These are phyloP conservation scores for Teratosphaeria gauchensis DNA, from an alignment of 2,329 filamentous ascomycete species.

Conservation along the genomic window DNA sequence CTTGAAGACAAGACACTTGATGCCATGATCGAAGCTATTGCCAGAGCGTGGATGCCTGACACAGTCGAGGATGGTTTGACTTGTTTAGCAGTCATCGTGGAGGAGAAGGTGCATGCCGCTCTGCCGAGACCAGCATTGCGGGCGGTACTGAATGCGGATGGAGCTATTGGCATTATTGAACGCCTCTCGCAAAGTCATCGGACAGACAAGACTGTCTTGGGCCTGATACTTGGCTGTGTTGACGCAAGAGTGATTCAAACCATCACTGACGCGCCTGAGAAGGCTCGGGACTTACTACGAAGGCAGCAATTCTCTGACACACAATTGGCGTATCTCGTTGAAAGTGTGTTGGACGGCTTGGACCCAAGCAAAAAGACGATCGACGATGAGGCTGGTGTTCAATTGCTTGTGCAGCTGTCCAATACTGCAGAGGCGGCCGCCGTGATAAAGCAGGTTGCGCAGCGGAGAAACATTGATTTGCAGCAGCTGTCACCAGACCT, in stretches of 20 bases:
- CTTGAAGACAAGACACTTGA: slow-evolving; percentile 73
- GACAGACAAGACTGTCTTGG: slow-evolving; percentile 16
- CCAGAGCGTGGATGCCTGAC: slow-evolving; percentile 63
- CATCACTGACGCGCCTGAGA: neutral
- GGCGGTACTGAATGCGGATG: slow-evolving; percentile 54
- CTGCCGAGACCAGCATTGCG: slow-evolving; percentile 63
- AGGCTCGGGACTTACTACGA: neutral
- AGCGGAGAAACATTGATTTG: neutral
- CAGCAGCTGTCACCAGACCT: neutral
- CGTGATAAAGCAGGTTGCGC: neutral
- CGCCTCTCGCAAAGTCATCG: slow-evolving; percentile 2
- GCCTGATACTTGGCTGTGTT: neutral
- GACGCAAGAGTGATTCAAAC: neutral
- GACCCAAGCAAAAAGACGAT: neutral
- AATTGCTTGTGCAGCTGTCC: neutral
- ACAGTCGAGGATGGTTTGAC: slow-evolving; percentile 65
- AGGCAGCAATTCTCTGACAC: neutral
- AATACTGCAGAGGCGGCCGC: neutral
- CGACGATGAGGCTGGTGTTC: neutral
- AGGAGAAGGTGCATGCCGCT: slow-evolving; percentile 62
- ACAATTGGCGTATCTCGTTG: neutral
- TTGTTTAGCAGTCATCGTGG: slow-evolving; percentile 71
- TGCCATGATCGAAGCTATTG: slow-evolving; percentile 81
- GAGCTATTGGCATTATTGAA: slow-evolving; percentile 20
- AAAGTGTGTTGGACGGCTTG: neutral